Conservation (phyloP, 106 monocot genomes). For the Gastrodia elata region DNA sequence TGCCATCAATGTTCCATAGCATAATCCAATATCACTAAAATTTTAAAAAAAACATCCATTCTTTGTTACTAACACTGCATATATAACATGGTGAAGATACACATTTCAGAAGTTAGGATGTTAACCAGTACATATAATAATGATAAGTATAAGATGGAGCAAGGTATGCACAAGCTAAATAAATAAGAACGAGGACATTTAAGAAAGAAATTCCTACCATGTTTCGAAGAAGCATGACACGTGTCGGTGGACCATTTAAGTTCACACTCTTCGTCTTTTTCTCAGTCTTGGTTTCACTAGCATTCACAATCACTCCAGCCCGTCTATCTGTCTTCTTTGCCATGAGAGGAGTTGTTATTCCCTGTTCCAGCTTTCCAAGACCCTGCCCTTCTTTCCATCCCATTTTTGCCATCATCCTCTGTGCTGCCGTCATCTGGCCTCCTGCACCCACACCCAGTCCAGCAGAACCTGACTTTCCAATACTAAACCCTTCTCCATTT, state of each 20-base stretch:
- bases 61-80: background rate
- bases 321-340: constrained; percentile 96
- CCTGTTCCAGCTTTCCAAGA: constrained; percentile 93
- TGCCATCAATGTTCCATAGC: background rate
- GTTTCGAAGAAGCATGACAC: constrained; percentile 80
- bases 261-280: constrained; percentile 82
- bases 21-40: background rate
- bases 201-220: constrained; percentile 42
- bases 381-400: constrained; percentile 99
- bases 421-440: constrained; percentile 97
- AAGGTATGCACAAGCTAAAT: background rate
- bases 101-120: background rate
- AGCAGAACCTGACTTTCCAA: constrained; percentile 66
- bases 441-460: constrained; percentile 90
- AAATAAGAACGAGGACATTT: background rate
- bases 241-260: constrained; percentile 66
- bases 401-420: constrained; percentile 99
- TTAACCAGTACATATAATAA: background rate
- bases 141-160: background rate
- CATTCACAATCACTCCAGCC: constrained; percentile 96
- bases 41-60: background rate
- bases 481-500: constrained; percentile 64
- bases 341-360: constrained; percentile 91
- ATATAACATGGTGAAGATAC: background rate
- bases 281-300: constrained; percentile 57